Evolutionary conservation across 176 grass and related monocot species (phyloP).

Genomic region (Oryza nivara): DNA sequence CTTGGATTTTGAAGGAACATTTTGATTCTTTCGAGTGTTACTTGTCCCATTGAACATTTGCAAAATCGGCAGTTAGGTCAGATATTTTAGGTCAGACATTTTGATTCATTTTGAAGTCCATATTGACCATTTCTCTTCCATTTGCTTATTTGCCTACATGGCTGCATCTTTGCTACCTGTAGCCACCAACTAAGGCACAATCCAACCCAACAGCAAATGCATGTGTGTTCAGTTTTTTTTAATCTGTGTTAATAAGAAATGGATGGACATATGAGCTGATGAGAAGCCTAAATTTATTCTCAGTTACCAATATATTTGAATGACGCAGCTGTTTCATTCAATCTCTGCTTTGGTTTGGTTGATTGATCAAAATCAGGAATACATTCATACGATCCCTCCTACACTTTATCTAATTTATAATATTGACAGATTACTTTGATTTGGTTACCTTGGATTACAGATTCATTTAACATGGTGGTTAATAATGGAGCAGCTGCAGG

Average conservation of each 20-base stretch:
- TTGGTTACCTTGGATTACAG: conserved; percentile 34
- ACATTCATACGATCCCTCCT: neutral
- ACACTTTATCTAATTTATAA: neutral
- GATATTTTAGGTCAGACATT: no score
- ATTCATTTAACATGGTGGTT: conserved; percentile 91
- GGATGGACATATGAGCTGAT: neutral
- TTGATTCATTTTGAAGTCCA: no score
- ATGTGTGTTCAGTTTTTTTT: neutral
- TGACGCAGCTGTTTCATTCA: neutral
- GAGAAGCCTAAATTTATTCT: neutral
- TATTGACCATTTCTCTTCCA: neutral
- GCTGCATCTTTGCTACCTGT: no score
- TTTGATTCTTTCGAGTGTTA: neutral
- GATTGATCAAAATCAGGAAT: neutral
- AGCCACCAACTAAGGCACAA: neutral
- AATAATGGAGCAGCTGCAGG: conserved; percentile 86
- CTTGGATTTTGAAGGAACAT: neutral
- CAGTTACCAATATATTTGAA: neutral
- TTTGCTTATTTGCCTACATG: neutral
- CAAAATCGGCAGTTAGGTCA: no score
- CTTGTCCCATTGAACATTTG: neutral
- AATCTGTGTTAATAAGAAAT: neutral
- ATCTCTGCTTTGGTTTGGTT: neutral
- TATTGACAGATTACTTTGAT: conserved; percentile 1
- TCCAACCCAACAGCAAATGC: neutral